A percentile compares a stretch with the other conserved stretches of the same genome.
These are phyloP conservation scores for Metroxylon sagu DNA, from an alignment of 176 grass and related monocot genomes.

Conservation along the genomic window DNA sequence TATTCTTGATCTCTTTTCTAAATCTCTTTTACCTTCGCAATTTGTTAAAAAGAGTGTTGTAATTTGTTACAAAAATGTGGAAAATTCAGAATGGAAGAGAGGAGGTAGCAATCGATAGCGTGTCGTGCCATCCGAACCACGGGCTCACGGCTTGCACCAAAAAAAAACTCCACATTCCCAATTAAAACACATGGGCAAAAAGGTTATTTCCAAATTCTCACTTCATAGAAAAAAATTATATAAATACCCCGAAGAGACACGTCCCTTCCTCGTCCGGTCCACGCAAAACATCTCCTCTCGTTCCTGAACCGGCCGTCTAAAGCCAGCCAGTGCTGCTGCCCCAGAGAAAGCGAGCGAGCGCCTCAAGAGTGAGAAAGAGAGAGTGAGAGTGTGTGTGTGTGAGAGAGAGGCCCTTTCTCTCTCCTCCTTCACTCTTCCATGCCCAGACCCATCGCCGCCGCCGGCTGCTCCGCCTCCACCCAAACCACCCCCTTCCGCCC, in stretches of 20 bases:
- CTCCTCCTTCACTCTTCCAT: constrained; percentile 21
- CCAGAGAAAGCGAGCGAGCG: neutral
- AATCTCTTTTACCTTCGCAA: no score
- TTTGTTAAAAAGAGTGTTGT: no score
- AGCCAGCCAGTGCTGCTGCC: constrained; percentile 5
- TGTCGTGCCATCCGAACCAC: no score
- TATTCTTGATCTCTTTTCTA: no score
- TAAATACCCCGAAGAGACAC: neutral
- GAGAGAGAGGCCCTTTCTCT: constrained; percentile 8
- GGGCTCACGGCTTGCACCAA: no score
- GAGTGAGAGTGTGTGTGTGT: constrained; percentile 17
- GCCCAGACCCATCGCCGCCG: constrained; percentile 11
- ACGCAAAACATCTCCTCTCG: constrained; percentile 25
- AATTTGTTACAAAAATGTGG: no score
- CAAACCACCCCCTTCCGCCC: constrained; percentile 1
- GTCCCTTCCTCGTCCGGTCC: constrained; percentile 14
- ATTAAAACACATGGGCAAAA: no score
- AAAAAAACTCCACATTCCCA: no score
- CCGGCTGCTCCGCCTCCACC: constrained; percentile 11
- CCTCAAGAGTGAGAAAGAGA: neutral
- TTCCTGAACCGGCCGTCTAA: constrained; percentile 8
- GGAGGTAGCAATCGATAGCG: no score
- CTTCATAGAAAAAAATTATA: no score
- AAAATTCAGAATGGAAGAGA: no score
- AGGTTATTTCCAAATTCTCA: no score